Percentiles rank a stretch among this genome's conserved stretches.
These are phyloP conservation scores for Lathyrus sativus DNA, from an alignment of 306 rosid species.

Conservation along the genomic window DNA sequence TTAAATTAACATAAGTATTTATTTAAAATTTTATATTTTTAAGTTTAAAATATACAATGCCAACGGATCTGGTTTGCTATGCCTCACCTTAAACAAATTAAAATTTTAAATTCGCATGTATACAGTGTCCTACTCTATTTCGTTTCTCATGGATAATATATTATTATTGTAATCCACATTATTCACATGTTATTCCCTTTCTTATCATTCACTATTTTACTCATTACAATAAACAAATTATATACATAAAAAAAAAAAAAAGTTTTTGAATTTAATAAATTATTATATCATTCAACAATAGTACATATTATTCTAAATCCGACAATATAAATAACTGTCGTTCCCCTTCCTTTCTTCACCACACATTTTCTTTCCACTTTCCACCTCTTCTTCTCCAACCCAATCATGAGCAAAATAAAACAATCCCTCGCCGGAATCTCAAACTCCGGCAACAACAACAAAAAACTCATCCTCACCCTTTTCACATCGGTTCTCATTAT, in stretches of 20 bases:
- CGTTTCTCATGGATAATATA: no score
- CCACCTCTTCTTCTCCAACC: not conserved
- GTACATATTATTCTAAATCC: not conserved
- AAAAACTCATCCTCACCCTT: conserved; percentile 46
- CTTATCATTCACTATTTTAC: not conserved
- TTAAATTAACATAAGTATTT: no score
- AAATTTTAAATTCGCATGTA: no score
- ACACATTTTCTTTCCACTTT: not conserved
- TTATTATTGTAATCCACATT: not conserved
- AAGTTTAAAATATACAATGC: no score
- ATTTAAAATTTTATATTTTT: no score
- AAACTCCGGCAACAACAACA: conserved; percentile 37
- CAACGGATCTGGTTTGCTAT: no score
- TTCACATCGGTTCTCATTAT: conserved; percentile 48
- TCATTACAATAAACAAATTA: not conserved
- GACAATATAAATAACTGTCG: conserved; percentile 27
- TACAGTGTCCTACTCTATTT: no score
- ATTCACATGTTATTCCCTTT: conserved; percentile 8
- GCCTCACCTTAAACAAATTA: no score
- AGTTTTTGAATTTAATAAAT: not conserved
- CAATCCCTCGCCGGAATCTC: conserved; percentile 41
- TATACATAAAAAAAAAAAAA: not conserved
- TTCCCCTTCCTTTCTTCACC: not conserved
- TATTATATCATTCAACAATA: not conserved
- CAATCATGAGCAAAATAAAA: conserved; percentile 38